Evolutionary conservation across 257 asterid species (phyloP).

Genomic region (Petrea volubilis): DNA sequence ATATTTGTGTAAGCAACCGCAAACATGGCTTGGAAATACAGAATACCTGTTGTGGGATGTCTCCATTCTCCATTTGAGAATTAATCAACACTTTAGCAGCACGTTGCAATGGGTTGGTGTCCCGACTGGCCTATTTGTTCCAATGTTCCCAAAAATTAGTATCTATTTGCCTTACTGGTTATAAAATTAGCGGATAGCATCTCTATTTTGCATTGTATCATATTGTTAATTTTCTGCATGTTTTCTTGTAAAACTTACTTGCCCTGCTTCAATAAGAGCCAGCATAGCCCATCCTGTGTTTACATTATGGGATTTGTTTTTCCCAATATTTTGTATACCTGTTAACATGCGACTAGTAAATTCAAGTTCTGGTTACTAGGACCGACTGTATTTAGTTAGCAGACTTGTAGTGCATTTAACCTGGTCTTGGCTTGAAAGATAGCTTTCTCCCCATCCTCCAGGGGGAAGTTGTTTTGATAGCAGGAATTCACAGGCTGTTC

Average conservation of each 20-base stretch:
- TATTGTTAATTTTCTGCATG: background rate
- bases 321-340: conserved; percentile 56
- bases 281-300: conserved; percentile 81
- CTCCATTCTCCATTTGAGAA: conserved; percentile 72
- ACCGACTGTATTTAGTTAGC: background rate
- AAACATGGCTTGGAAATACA: background rate
- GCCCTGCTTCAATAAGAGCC: conserved; percentile 70
- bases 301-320: conserved; percentile 51
- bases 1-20: background rate
- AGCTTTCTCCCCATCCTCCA: conserved; percentile 90
- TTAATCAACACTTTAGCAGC: conserved; percentile 64
- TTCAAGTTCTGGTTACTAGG: background rate
- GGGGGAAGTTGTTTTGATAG: conserved; percentile 66
- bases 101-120: conserved; percentile 56
- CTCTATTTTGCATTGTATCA: background rate
- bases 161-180: background rate
- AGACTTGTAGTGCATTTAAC: conserved; percentile 10
- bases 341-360: background rate
- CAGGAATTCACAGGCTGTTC: conserved; percentile 65
- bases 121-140: conserved; percentile 48
- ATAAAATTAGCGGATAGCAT: background rate
- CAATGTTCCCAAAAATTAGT: background rate
- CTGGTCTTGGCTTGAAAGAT: conserved; percentile 65
- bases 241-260: conserved; percentile 37
- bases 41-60: conserved; percentile 80